phyloP scores from a whole-genome alignment of 2,329 filamentous ascomycete genomes.

The Bertia moriformis region DNA sequence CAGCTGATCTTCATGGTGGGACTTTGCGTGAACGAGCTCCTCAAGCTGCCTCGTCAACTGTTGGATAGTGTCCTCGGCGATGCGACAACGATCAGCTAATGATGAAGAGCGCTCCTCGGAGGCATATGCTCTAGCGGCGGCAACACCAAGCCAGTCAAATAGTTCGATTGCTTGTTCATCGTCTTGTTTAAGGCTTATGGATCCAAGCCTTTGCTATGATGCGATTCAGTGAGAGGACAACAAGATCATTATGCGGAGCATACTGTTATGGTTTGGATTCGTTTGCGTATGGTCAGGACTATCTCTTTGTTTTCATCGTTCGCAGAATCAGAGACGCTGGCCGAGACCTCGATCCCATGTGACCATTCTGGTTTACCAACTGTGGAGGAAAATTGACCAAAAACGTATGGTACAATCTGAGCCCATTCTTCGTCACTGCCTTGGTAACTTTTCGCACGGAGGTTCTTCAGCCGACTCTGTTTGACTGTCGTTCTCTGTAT shows the following conservation, averaged over 20 bases:
- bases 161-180: conserved; percentile 37
- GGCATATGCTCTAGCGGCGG: conserved; percentile 23
- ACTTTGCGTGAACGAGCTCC: conserved; percentile 39
- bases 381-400: conserved; percentile 5
- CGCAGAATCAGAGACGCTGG: conserved; percentile 1
- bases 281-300: conserved; percentile 22
- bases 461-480: conserved; percentile 7
- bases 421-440: conserved; percentile 24
- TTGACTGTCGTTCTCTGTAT: not conserved
- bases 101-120: conserved; percentile 23
- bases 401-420: conserved; percentile 15
- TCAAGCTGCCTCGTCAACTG: conserved; percentile 37
- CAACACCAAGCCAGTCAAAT: conserved; percentile 38
- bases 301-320: conserved; percentile 16
- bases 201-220: conserved; percentile 33
- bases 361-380: conserved; percentile 1
- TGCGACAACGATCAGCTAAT: conserved; percentile 20
- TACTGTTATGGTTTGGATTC: conserved; percentile 30
- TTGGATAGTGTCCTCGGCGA: conserved; percentile 31
- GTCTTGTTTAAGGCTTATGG: conserved; percentile 31
- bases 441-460: conserved; percentile 24
- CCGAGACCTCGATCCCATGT: conserved; percentile 2
- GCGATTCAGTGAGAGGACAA: conserved; percentile 4
- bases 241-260: conserved; percentile 2
- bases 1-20: conserved; percentile 37